These are phyloP conservation scores for Pilasporangium apinafurcum DNA, from an alignment of 352 stramenopile genomes.

Conservation along the genomic window DNA sequence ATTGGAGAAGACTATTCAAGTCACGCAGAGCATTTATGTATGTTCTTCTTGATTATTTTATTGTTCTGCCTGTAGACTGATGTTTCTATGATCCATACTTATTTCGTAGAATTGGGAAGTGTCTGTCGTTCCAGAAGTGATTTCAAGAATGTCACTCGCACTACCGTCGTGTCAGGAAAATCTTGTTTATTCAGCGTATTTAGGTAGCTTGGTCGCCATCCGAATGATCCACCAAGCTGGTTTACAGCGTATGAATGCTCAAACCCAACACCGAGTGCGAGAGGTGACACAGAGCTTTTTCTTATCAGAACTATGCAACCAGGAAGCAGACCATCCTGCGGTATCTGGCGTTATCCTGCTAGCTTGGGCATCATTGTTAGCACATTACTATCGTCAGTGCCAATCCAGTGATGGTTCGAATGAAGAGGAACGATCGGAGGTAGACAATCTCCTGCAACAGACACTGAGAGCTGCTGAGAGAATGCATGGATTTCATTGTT, in stretches of 20 bases:
- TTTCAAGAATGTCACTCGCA: conserved; percentile 13
- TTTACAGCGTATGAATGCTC: conserved; percentile 6
- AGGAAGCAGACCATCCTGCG: conserved; percentile 9
- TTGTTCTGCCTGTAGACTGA: neutral
- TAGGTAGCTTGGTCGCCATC: conserved; percentile 27
- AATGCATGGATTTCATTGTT: conserved; percentile 44
- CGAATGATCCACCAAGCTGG: conserved; percentile 21
- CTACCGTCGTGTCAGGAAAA: conserved; percentile 11
- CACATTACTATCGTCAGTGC: conserved; percentile 23
- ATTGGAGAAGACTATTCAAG: conserved; percentile 18
- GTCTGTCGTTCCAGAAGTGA: conserved; percentile 18
- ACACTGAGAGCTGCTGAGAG: conserved; percentile 31
- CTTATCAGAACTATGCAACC: conserved; percentile 12
- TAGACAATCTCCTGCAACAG: conserved; percentile 34
- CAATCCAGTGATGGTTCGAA: conserved; percentile 3
- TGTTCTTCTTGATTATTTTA: conserved; percentile 2
- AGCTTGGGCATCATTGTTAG: conserved; percentile 42
- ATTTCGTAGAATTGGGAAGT: conserved; percentile 20
- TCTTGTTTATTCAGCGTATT: conserved; percentile 14
- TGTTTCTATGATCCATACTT: neutral
- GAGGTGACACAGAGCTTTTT: conserved; percentile 23
- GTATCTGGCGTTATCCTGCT: conserved; percentile 41
- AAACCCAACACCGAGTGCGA: conserved; percentile 7
- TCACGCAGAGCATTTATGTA: conserved; percentile 26
- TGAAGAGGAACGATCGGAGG: conserved; percentile 3